These are phyloP conservation scores for Plasmodium gonderi DNA, from an alignment of 169 alveolate species.

Conservation along the genomic window DNA sequence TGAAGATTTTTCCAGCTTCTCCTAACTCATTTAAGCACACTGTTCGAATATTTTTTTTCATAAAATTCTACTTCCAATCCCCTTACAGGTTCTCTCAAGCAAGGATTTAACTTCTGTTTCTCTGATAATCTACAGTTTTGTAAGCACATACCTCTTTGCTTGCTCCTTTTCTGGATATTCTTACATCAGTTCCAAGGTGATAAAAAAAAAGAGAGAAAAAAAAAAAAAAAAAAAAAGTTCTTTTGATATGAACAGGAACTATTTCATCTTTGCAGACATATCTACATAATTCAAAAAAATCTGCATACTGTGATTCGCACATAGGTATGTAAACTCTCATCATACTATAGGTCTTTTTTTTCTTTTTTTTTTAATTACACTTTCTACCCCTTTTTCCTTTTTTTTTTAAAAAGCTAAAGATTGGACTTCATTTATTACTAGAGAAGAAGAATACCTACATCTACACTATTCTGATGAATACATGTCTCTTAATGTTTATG, in stretches of 20 bases:
- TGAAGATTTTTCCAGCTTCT: too few relatives aligned
- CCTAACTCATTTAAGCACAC: too few relatives aligned
- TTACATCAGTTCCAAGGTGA: constrained; percentile 34
- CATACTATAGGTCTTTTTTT: background rate
- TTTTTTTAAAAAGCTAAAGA: constrained; percentile 15
- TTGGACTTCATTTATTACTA: constrained; percentile 22
- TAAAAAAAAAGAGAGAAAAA: background rate
- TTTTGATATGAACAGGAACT: too few relatives aligned
- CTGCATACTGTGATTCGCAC: too few relatives aligned
- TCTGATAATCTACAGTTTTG: background rate
- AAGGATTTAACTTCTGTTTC: background rate
- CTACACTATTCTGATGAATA: constrained; percentile 27
- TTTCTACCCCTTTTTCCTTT: background rate
- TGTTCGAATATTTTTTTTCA: constrained; percentile 5
- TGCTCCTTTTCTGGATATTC: constrained; percentile 44
- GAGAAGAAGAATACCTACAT: constrained; percentile 34
- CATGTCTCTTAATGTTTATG: constrained; percentile 60
- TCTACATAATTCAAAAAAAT: background rate
- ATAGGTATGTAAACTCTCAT: too few relatives aligned
- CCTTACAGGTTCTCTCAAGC: background rate
- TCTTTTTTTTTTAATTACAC: background rate
- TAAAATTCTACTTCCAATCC: background rate
- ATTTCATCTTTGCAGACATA: background rate
- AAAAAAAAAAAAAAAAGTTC: background rate
- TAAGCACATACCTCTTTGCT: constrained; percentile 12